Conservation (phyloP, 2,329 filamentous ascomycete species). For the Fusarium tjaetaba region DNA sequence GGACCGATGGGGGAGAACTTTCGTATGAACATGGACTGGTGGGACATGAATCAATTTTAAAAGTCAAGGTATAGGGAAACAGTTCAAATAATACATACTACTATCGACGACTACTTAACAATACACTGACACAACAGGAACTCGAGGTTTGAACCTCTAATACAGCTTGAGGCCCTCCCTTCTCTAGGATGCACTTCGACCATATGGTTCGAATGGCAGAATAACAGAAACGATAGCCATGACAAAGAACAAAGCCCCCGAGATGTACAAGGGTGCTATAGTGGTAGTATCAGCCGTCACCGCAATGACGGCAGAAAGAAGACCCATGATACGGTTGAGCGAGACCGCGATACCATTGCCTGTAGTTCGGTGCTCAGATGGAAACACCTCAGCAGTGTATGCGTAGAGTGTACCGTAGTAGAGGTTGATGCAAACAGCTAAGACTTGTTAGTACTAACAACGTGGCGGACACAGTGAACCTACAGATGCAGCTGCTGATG, state of each 20-base stretch:
- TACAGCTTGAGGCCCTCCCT: accelerated
- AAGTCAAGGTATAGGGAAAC: accelerated
- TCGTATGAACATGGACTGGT: constrained; percentile 19
- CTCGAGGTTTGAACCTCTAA: accelerated
- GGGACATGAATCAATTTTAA: constrained; percentile 25
- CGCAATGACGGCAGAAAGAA: constrained; percentile 14
- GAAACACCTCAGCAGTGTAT: constrained; percentile 70
- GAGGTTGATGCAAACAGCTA: constrained; percentile 72
- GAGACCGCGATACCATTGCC: constrained; percentile 58
- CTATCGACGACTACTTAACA: accelerated
- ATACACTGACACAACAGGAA: neutral
- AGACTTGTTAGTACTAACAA: accelerated
- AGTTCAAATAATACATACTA: accelerated
- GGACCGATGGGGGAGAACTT: neutral
- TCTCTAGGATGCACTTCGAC: constrained; percentile 27
- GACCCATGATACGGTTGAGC: constrained; percentile 17
- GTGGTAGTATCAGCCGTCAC: constrained; percentile 68
- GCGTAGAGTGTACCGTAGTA: constrained; percentile 76
- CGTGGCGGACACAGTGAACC: accelerated
- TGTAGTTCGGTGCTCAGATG: constrained; percentile 71
- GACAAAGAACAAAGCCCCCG: constrained; percentile 69
- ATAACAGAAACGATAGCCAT: constrained; percentile 66
- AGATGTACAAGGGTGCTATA: constrained; percentile 72
- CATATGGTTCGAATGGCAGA: constrained; percentile 74
- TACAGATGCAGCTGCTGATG: neutral